Base-by-base conservation (phyloP, 345 rosid genomes). In the Pugionium dolabratum region DNA sequence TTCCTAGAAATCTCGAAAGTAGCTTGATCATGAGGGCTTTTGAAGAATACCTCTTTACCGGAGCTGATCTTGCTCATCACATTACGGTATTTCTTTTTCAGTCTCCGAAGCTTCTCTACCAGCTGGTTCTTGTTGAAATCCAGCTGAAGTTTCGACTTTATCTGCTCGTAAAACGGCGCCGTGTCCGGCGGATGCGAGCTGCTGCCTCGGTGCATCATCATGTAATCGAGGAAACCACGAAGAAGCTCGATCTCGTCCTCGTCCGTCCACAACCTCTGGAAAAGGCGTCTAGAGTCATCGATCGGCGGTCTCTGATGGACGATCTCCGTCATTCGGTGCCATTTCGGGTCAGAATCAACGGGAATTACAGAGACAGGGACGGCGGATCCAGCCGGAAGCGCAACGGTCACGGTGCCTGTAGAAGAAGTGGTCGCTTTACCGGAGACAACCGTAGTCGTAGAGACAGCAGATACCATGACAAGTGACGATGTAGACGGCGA, bases 171-270 rank as follows among this genome's bases (percentile, higher is more conserved):
- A 74, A 94, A 94, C 83, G 87, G 59, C 7, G 95, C 85, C 32
- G 97, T 94, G 56, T 94, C 97, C 10, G 84, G 84, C 28, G 88
- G 97, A 62, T 81, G 85, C 7, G 80, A 68, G 79, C 56, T 78
- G 36, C 76, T 85, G 0, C 88, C 86, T 8, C 78, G 70, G 59
- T 75, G 71, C 68, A 64, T 82, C 9, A 83, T 36, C 30, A 86
- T 75, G 78, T 88, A 94, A 7, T 90, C 91, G 8, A 88, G 84
- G 45, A 94, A 94, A 18, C 99, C 99, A 67, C 86, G 88, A 42
- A 94, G 85, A 29, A 94, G 91, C 85, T 82, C 96, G 82, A 94
- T 94, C 86, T 94, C 99, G 78, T 94, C 99, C 71, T 90, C 99
- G 41, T 90, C 99, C 1, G 97, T 94, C 99, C 99, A 94, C 6